Base-by-base conservation (phyloP, 1,284 basidiomycete species). In the Athelia psychrophila region DNA sequence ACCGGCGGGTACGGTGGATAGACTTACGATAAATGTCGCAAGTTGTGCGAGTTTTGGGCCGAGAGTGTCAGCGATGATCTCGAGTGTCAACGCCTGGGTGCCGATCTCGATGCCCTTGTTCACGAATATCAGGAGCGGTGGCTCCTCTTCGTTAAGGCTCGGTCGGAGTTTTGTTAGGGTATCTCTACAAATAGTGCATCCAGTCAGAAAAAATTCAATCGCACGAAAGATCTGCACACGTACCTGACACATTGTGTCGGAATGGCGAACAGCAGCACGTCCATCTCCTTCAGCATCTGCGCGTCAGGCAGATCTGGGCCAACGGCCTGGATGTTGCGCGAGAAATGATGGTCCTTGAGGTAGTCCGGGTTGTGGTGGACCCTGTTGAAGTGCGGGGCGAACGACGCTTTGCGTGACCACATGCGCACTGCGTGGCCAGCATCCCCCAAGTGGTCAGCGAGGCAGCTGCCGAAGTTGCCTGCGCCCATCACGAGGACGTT, bases 81-180 rank as follows among this genome's bases (percentile, higher is more conserved):
- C 91, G 46, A 93, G 72, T 3, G 91, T 92, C 55, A 93, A 69
- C 1, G 88, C 85, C 59, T 86, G 80, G 2, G 88, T 90, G 42
- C 72, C 80, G 40, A 83, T 81, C 65, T 93, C 91, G 53, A 93
- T 91, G 56, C 90, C 90, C 69, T 93, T 93, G 73, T 93, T 93
- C 50, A 93, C 90, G 62, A 93, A 93, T 47, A 92, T 89, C 55
- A 92, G 73, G 27, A 93, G 72, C 2, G 90, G 91, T 42, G 84
- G 72, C 15, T 77, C 76, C 20, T 78, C 66, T 48, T 71, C 64
- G 54, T 81, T 67, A 23, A 90, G 65, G 33, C 72, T 75, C 9
- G 77, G 72, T 30, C 74, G 79, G 45, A 91, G 66, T 44, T 72
- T 75, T 25, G 65, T 71, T 40, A 89, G 69, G 35, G 78, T 83